Evolutionary conservation across 1,139 yeast species (phyloP).

Genomic region (Sporopachydermia cereana): DNA sequence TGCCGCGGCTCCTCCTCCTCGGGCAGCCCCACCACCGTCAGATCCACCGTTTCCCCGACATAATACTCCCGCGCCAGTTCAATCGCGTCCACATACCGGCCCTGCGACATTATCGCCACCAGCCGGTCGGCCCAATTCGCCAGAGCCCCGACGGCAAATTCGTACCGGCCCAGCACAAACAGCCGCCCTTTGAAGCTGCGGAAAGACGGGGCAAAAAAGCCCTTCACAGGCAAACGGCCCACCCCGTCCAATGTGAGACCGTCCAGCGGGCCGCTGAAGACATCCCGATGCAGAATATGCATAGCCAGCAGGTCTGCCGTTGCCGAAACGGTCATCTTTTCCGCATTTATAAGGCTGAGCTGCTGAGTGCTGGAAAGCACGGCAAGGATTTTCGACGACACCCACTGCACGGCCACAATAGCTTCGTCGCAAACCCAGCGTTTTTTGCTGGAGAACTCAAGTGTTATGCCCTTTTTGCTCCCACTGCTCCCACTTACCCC

Average conservation of each 20-base stretch:
- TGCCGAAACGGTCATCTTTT: constrained; percentile 26
- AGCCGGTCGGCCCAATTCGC: constrained; percentile 68
- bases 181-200: constrained; percentile 33
- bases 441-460: constrained; percentile 35
- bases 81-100: constrained; percentile 45
- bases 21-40: constrained; percentile 45
- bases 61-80: constrained; percentile 43
- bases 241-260: constrained; percentile 16
- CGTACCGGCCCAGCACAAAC: constrained; percentile 38
- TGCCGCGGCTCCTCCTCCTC: constrained; percentile 32
- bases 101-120: constrained; percentile 34
- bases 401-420: constrained; percentile 50
- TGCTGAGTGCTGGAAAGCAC: constrained; percentile 39
- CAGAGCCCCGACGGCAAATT: constrained; percentile 42
- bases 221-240: constrained; percentile 10
- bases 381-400: constrained; percentile 38
- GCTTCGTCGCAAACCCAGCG: constrained; percentile 36
- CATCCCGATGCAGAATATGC: constrained; percentile 32
- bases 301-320: constrained; percentile 34
- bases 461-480: constrained; percentile 20
- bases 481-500: constrained; percentile 15
- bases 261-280: constrained; percentile 20
- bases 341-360: constrained; percentile 31
- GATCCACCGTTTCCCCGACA: constrained; percentile 32
- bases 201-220: constrained; percentile 14